A percentile compares a stretch with the other conserved stretches of the same genome.
These are phyloP conservation scores for Pholiota conissans DNA, from an alignment of 768 basidiomycete genomes.

Conservation along the genomic window DNA sequence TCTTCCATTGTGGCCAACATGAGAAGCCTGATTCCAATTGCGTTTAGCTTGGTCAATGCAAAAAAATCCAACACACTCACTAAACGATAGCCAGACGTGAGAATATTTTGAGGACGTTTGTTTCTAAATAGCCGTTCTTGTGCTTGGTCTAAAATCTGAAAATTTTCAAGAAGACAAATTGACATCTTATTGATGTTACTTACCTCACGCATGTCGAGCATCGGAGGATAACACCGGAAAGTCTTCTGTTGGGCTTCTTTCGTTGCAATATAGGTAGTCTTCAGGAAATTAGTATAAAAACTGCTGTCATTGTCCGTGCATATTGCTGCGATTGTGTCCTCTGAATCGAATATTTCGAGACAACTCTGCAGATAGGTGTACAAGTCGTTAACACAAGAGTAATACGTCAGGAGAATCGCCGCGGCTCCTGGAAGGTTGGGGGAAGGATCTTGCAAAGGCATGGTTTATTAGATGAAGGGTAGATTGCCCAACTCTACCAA, in stretches of 20 bases:
- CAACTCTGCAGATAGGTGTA: neutral
- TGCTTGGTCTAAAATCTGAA: constrained; percentile 61
- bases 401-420: neutral
- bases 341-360: neutral
- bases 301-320: neutral
- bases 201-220: constrained; percentile 58
- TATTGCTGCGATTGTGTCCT: neutral
- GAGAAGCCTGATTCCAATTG: constrained; percentile 24
- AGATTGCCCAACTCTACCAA: neutral
- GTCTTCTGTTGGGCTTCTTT: constrained; percentile 18
- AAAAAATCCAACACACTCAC: constrained; percentile 33
- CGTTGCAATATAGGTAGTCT: constrained; percentile 46
- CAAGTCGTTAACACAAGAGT: neutral
- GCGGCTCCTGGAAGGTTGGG: neutral
- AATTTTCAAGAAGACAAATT: neutral
- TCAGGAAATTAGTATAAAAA: constrained; percentile 26
- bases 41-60: neutral
- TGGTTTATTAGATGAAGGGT: neutral
- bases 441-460: neutral
- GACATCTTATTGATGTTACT: constrained; percentile 8
- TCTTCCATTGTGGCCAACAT: constrained; percentile 38
- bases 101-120: constrained; percentile 50
- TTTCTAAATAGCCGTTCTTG: constrained; percentile 54
- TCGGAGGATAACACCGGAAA: constrained; percentile 33
- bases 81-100: constrained; percentile 65